Evolutionary conservation across 2,329 filamentous ascomycete genomes (phyloP).

Genomic region (Claviceps pazoutovae): DNA sequence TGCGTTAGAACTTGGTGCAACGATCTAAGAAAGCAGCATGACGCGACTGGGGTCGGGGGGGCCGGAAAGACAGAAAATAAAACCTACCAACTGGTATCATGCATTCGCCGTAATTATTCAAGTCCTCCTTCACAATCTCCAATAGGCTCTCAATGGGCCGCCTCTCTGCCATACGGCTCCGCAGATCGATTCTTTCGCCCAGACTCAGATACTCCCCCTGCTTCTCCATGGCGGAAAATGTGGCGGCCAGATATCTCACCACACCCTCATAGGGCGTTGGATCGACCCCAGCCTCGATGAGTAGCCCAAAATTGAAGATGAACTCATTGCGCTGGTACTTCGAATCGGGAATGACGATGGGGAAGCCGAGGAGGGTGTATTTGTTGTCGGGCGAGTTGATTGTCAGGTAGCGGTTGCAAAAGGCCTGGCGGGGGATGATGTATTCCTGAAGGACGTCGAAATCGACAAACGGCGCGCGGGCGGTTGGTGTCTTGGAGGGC

Average conservation of each 20-base stretch:
- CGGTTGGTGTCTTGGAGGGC: conserved; percentile 8
- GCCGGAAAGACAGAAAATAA: not conserved
- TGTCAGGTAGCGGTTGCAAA: conserved; percentile 82
- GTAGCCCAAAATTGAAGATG: conserved; percentile 94
- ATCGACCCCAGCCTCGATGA: conserved; percentile 53
- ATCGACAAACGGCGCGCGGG: conserved; percentile 53
- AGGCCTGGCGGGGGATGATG: conserved; percentile 86
- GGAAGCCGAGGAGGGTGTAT: conserved; percentile 73
- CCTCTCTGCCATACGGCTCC: conserved; percentile 28
- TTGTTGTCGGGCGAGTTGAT: conserved; percentile 57
- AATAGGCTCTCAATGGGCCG: conserved; percentile 71
- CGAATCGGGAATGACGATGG: conserved; percentile 70
- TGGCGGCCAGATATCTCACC: conserved; percentile 68
- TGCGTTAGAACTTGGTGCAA: not conserved
- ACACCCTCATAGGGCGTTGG: conserved; percentile 72
- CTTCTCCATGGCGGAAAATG: conserved; percentile 83
- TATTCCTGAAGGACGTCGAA: conserved; percentile 82
- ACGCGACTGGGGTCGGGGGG: not conserved
- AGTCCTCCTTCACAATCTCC: conserved; percentile 66
- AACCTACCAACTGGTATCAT: conserved; percentile 85
- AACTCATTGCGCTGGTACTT: conserved; percentile 89
- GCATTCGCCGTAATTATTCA: conserved; percentile 96
- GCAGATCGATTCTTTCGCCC: conserved; percentile 28
- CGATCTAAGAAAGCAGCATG: not conserved
- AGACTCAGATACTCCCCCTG: conserved; percentile 71